A percentile compares a stretch with the other conserved stretches of the same genome.
Evolutionary conservation across 2,329 filamentous ascomycete genomes (phyloP).

Genomic region (Aspergillus fijiensis): DNA sequence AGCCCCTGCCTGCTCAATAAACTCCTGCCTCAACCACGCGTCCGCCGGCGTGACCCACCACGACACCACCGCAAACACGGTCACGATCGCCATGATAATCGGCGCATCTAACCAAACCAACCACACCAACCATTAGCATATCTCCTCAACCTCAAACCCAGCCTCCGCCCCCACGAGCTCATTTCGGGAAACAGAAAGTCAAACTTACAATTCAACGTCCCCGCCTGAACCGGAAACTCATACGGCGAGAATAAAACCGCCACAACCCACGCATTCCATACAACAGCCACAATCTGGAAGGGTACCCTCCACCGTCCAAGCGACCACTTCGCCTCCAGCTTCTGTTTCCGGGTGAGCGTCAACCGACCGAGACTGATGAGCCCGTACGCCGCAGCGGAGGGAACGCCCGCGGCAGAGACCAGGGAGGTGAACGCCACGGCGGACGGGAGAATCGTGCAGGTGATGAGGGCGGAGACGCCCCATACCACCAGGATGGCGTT

Average conservation of each 20-base stretch:
- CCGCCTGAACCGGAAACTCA: too few relatives aligned
- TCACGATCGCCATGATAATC: conserved; percentile 1
- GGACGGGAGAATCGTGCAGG: conserved; percentile 60
- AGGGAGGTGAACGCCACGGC: conserved; percentile 55
- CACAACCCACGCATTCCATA: too few relatives aligned
- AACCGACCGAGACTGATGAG: neutral
- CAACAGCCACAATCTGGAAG: neutral
- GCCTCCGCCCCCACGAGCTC: neutral
- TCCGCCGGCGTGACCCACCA: neutral
- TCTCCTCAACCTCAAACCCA: too few relatives aligned
- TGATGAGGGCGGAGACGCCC: conserved; percentile 54
- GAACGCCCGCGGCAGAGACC: neutral
- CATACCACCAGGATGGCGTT: conserved; percentile 62
- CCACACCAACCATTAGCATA: neutral
- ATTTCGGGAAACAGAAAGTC: too few relatives aligned
- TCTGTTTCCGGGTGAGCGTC: neutral
- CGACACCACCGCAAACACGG: neutral
- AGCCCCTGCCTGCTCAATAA: neutral
- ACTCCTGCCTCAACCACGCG: neutral
- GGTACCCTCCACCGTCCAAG: neutral
- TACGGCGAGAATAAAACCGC: too few relatives aligned
- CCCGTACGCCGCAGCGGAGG: neutral
- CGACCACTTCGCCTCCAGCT: conserved; percentile 1
- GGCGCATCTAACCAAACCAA: neutral
- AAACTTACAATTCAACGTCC: neutral